These are phyloP conservation scores for Rachicladosporium sp. DNA, from an alignment of 2,329 filamentous ascomycete species.

Conservation along the genomic window DNA sequence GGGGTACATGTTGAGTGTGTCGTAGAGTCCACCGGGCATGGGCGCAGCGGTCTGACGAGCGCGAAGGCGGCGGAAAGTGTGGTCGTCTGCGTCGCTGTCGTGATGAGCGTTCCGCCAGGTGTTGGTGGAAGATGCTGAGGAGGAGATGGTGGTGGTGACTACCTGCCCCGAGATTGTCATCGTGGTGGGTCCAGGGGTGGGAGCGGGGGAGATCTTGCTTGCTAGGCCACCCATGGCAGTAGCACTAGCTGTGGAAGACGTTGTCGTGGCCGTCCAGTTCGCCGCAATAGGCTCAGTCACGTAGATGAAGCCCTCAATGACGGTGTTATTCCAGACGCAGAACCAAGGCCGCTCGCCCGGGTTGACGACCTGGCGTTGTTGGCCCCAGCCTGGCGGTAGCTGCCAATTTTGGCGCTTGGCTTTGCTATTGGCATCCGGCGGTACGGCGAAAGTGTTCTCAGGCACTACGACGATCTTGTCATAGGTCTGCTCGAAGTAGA, in stretches of 20 bases:
- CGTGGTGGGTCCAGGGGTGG: no score
- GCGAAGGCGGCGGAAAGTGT: slow-evolving; percentile 7
- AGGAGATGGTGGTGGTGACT: not conserved
- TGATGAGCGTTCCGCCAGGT: not conserved
- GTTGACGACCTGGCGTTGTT: slow-evolving; percentile 31
- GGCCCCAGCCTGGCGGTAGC: slow-evolving; percentile 12
- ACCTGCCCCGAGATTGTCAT: no score
- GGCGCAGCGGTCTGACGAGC: not conserved
- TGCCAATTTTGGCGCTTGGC: slow-evolving; percentile 5
- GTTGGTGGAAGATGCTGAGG: not conserved
- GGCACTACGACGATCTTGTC: slow-evolving; percentile 51
- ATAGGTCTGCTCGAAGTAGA: slow-evolving; percentile 50
- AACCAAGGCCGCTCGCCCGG: slow-evolving; percentile 55
- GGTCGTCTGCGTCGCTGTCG: slow-evolving; percentile 2
- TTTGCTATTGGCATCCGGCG: not conserved
- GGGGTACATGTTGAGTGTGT: slow-evolving; percentile 23
- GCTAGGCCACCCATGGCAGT: slow-evolving; percentile 1
- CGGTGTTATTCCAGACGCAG: slow-evolving; percentile 57
- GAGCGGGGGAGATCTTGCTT: slow-evolving; percentile 5
- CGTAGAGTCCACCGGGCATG: slow-evolving; percentile 2
- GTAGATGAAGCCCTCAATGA: slow-evolving; percentile 57
- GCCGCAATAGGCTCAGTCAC: slow-evolving; percentile 38
- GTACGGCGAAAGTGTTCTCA: slow-evolving; percentile 22
- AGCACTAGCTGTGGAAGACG: slow-evolving; percentile 4
- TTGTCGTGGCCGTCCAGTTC: slow-evolving; percentile 5